These are phyloP conservation scores for Paraconiothyrium sp. DNA, from an alignment of 2,329 filamentous ascomycete species.

Conservation along the genomic window DNA sequence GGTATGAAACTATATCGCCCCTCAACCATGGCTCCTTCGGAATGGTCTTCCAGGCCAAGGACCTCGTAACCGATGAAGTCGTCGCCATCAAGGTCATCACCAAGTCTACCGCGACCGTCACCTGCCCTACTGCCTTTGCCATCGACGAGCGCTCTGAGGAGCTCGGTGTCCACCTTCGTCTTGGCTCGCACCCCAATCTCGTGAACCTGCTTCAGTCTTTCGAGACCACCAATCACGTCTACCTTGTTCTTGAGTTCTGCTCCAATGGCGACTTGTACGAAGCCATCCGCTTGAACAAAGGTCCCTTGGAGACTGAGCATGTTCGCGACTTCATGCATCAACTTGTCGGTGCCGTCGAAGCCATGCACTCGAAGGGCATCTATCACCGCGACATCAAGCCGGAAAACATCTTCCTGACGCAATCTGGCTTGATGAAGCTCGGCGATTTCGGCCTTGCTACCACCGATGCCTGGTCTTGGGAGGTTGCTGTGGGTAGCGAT, in stretches of 20 bases:
- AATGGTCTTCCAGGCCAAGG: conserved; percentile 94
- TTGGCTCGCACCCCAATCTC: conserved; percentile 86
- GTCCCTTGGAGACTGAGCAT: conserved; percentile 93
- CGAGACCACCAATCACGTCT: conserved; percentile 89
- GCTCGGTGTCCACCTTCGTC: conserved; percentile 78
- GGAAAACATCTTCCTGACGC: conserved; percentile 95
- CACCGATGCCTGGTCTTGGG: conserved; percentile 86
- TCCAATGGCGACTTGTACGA: conserved; percentile 96
- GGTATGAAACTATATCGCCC: conserved; percentile 89
- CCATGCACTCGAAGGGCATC: conserved; percentile 89
- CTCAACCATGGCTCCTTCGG: conserved; percentile 99
- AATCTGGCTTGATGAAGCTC: conserved; percentile 90
- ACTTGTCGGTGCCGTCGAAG: conserved; percentile 86
- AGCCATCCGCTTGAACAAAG: conserved; percentile 87
- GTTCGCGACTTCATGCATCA: conserved; percentile 98
- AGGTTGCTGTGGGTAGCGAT: conserved; percentile 94
- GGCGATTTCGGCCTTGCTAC: conserved; percentile 96
- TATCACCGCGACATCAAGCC: conserved; percentile 99
- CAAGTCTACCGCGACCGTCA: conserved; percentile 74
- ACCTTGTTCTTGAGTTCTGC: conserved; percentile 95
- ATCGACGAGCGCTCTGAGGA: conserved; percentile 87
- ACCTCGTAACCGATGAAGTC: conserved; percentile 76
- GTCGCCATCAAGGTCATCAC: conserved; percentile 98
- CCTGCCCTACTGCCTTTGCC: conserved; percentile 70
- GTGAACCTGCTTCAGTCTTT: conserved; percentile 93